A percentile compares a stretch with the other conserved stretches of the same genome.
These are phyloP conservation scores for Pythium phragmiticola DNA, from an alignment of 352 stramenopile species.

Conservation along the genomic window DNA sequence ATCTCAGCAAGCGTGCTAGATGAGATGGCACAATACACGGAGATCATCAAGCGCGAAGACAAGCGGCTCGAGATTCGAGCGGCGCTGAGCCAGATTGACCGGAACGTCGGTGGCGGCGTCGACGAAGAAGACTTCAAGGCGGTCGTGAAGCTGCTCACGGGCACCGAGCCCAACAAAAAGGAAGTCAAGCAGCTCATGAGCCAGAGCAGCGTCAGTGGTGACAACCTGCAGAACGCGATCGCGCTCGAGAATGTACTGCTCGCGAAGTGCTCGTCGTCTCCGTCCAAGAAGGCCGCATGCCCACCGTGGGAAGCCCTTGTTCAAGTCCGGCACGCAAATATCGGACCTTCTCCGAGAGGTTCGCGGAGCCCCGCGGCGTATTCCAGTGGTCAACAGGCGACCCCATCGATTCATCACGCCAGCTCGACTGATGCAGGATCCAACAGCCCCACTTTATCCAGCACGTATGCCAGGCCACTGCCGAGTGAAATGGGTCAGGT, in stretches of 20 bases:
- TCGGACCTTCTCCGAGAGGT: conserved; percentile 13
- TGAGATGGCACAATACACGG: conserved; percentile 70
- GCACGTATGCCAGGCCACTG: neutral
- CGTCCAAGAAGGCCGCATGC: conserved; percentile 65
- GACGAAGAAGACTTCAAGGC: conserved; percentile 79
- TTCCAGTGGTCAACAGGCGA: neutral
- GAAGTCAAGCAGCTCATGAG: conserved; percentile 65
- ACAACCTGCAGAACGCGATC: conserved; percentile 49
- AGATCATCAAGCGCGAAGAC: conserved; percentile 74
- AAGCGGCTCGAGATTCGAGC: conserved; percentile 77
- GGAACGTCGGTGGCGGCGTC: conserved; percentile 48
- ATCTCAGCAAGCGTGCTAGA: conserved; percentile 57
- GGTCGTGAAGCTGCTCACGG: conserved; percentile 75
- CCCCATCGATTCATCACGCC: neutral
- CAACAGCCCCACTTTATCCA: conserved; percentile 3
- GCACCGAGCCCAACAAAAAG: conserved; percentile 73
- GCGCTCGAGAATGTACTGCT: conserved; percentile 76
- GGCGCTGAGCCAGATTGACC: conserved; percentile 70
- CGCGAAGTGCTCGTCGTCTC: conserved; percentile 64
- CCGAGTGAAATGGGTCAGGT: neutral
- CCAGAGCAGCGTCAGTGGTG: conserved; percentile 43
- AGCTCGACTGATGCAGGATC: neutral
- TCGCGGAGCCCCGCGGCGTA: conserved; percentile 3
- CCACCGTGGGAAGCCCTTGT: conserved; percentile 75
- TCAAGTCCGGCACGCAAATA: conserved; percentile 66